Percentiles rank a stretch among this genome's conserved stretches.
Evolutionary conservation across 345 rosid genomes (phyloP).

Genomic region (Eucalyptus polybractea): DNA sequence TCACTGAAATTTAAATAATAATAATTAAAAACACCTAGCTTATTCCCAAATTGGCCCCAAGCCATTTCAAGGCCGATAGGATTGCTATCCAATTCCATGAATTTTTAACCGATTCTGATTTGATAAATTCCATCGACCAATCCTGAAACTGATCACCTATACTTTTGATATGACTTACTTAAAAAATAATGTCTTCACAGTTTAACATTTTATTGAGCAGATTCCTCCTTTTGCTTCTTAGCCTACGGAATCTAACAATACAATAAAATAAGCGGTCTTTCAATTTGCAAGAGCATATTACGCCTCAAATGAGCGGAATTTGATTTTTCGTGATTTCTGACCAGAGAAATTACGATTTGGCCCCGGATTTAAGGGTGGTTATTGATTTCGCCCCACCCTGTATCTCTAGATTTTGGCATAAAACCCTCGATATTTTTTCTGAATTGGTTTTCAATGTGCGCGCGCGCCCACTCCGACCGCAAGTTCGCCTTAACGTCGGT

Average conservation of each 20-base stretch:
- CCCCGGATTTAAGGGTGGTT: not conserved
- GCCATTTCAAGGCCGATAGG: not conserved
- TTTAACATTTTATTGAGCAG: not conserved
- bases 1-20: not conserved
- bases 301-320: not conserved
- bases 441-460: not conserved
- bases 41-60: accelerated
- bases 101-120: accelerated
- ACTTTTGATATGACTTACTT: not conserved
- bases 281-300: not conserved
- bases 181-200: not conserved
- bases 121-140: not conserved
- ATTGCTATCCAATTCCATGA: not conserved
- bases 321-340: not conserved
- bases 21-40: not conserved
- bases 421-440: not conserved
- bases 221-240: too few relatives aligned
- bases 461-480: not conserved
- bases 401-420: not conserved
- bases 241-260: not conserved
- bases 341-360: not conserved
- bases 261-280: not conserved
- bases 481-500: not conserved
- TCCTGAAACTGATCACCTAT: not conserved
- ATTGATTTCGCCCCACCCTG: not conserved